Conservation (phyloP, 257 asterid species). For the Leonotis leonurus region DNA sequence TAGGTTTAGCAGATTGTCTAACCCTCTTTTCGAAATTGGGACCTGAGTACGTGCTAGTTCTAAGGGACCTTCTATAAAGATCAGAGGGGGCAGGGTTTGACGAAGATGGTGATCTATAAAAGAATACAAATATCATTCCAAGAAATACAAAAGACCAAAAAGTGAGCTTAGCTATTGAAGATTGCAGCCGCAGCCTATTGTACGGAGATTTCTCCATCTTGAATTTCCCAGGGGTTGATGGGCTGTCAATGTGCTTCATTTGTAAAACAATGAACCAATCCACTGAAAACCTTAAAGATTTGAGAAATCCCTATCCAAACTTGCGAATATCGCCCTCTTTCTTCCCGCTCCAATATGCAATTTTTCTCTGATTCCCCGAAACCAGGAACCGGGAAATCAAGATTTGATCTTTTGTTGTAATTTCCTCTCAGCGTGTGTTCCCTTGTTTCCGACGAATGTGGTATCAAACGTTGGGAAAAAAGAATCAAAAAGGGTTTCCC, state of each 20-base stretch:
- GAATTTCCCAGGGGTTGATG: constrained; percentile 66
- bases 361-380: constrained; percentile 8
- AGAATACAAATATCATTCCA: constrained; percentile 44
- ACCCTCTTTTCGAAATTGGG: constrained; percentile 39
- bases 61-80: constrained; percentile 52
- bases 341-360: constrained; percentile 12
- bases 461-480: constrained; percentile 16
- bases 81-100: constrained; percentile 31
- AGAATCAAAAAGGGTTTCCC: constrained; percentile 12
- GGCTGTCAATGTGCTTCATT: constrained; percentile 87
- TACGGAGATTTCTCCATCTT: constrained; percentile 54
- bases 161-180: constrained; percentile 40
- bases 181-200: constrained; percentile 32
- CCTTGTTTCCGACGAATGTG: background rate
- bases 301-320: constrained; percentile 29
- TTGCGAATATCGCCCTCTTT: constrained; percentile 15
- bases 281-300: constrained; percentile 30
- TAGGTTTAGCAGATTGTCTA: constrained; percentile 35
- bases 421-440: background rate
- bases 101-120: constrained; percentile 39
- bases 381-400: constrained; percentile 17
- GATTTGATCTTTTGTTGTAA: constrained; percentile 21
- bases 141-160: constrained; percentile 48
- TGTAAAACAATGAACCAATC: constrained; percentile 30
- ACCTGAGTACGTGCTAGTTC: constrained; percentile 31